Conservation (phyloP, 768 basidiomycete species). For the Rhodotorula toruloides region DNA sequence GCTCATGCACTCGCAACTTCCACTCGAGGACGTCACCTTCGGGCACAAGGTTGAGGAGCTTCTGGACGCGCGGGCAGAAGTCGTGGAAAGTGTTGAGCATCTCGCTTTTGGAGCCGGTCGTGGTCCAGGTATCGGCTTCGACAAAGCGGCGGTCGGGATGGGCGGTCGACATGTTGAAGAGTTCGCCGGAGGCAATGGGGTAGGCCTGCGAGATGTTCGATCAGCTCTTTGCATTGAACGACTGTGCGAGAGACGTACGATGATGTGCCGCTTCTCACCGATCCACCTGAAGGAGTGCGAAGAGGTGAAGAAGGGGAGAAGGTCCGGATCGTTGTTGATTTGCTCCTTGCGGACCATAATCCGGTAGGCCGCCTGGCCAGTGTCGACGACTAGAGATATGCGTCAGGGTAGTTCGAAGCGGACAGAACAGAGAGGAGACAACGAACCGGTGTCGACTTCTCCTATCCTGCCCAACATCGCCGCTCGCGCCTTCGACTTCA, state of each 20-base stretch:
- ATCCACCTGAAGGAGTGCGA: conserved; percentile 48
- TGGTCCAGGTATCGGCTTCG: conserved; percentile 45
- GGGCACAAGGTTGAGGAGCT: conserved; percentile 47
- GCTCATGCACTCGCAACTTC: conserved; percentile 41
- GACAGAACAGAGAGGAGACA: background rate
- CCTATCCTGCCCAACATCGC: conserved; percentile 45
- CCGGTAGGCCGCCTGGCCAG: conserved; percentile 49
- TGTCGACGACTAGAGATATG: conserved; percentile 44
- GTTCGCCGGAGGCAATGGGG: conserved; percentile 46
- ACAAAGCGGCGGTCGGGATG: conserved; percentile 49
- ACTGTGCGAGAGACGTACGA: conserved; percentile 35
- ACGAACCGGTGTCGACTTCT: conserved; percentile 43
- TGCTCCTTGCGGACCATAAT: conserved; percentile 47
- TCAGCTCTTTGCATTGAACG: background rate
- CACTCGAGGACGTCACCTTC: conserved; percentile 49
- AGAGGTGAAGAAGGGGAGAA: conserved; percentile 46
- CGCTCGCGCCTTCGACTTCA: conserved; percentile 47
- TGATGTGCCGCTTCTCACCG: conserved; percentile 47
- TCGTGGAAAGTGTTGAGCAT: conserved; percentile 47
- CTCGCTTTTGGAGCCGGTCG: conserved; percentile 45
- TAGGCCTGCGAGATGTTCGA: conserved; percentile 41
- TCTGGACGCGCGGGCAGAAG: conserved; percentile 48
- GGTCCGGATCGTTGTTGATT: conserved; percentile 47
- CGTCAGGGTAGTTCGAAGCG: background rate
- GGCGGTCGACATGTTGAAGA: conserved; percentile 49